Evolutionary conservation across 805 yeast species (phyloP).

Genomic region (Clavispora fructus): DNA sequence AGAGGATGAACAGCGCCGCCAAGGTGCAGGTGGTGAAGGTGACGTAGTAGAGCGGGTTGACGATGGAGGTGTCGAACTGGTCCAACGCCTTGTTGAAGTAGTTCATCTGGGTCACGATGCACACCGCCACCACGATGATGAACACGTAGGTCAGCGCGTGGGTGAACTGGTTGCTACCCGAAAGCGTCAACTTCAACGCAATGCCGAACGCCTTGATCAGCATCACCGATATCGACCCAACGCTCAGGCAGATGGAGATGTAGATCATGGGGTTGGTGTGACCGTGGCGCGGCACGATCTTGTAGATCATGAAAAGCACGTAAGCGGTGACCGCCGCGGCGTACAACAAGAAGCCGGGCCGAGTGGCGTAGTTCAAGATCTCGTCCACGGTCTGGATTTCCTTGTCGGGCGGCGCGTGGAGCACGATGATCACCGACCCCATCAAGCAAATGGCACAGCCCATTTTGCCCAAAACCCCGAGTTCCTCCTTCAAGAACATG

Average conservation of each 20-base stretch:
- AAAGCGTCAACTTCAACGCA: constrained; percentile 76
- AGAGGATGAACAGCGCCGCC: constrained; percentile 78
- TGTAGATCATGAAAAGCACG: constrained; percentile 74
- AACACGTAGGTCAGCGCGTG: constrained; percentile 81
- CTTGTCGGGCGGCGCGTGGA: constrained; percentile 94
- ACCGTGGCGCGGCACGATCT: constrained; percentile 77
- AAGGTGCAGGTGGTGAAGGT: constrained; percentile 87
- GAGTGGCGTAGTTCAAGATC: constrained; percentile 71
- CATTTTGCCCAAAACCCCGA: constrained; percentile 83
- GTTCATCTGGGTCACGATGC: constrained; percentile 89
- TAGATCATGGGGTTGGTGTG: constrained; percentile 80
- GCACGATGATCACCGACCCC: constrained; percentile 81
- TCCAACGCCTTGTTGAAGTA: constrained; percentile 90
- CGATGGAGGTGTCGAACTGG: constrained; percentile 88
- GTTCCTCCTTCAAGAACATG: constrained; percentile 74
- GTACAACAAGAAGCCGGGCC: constrained; percentile 71
- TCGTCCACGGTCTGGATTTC: constrained; percentile 86
- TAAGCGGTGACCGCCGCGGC: constrained; percentile 58
- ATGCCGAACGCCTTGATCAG: constrained; percentile 91
- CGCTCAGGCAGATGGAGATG: constrained; percentile 83
- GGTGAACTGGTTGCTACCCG: constrained; percentile 83
- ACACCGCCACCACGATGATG: constrained; percentile 68
- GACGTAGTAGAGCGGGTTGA: constrained; percentile 85
- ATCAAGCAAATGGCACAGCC: constrained; percentile 89
- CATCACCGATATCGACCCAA: constrained; percentile 88